Base-by-base conservation (phyloP, 2,329 filamentous ascomycete species). In the Tolypocladium paradoxum region DNA sequence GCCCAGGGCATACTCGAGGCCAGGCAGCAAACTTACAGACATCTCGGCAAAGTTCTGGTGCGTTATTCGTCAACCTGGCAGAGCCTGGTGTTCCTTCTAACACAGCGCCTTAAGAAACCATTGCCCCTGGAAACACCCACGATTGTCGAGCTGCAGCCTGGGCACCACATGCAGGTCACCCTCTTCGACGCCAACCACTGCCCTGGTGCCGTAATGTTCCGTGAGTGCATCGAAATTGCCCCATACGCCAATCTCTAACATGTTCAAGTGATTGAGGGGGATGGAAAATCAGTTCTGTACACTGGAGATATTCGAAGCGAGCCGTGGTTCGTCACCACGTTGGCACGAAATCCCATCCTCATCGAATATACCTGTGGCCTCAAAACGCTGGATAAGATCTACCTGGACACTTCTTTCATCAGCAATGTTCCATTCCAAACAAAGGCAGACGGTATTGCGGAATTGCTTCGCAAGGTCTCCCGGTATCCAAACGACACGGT, bases 101-200 rank as follows among this genome's bases (percentile, higher is more conserved):
- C 33, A 33, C 12, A 2, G 50, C 18, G 16, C 6, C 12, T 31
- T 38, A 33, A 85, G 81, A 90, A 91, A 70, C 78, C 90, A 0
- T 77, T 97, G 34, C 91, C 91, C 0, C 70, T 96, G 9, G 85
- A 93, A 49, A 90, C 89, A 0, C 88, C 90, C 0, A 91, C 85
- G 0, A 69, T 73, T 4, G 81, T 97, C 48, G 88, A 95, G 62
- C 75, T 96, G 3, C 76, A 75, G 1, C 88, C 85, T 0, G 80
- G 81, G 1, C 77, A 79, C 48, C 72, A 70, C n/a, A 82, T 96
- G 27, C 82, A 84, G 48, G 88, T 95, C 20, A 96, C 90, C 0
- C 74, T 96, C 0, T 81, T 96, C 50, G 87, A 96, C 71, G 90
- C 92, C 1, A 96, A 97, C 61, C 92, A 96, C 65, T 97, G 92